These are phyloP conservation scores for Claviceps sp. DNA, from an alignment of 2,329 filamentous ascomycete genomes.

Conservation along the genomic window DNA sequence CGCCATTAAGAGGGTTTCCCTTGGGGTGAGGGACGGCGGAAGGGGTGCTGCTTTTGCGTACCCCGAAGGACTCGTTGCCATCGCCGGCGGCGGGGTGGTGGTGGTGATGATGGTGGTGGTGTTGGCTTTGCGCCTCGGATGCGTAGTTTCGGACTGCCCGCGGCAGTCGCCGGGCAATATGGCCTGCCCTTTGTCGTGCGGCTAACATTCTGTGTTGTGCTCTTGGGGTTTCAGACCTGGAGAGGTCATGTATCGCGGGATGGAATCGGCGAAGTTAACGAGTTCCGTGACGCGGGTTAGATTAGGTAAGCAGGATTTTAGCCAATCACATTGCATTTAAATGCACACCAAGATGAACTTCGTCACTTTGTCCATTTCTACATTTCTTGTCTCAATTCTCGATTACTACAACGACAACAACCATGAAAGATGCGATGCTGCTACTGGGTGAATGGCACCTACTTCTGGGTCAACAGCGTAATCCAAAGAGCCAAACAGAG, in stretches of 20 bases:
- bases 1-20: too few species aligned
- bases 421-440: too few species aligned
- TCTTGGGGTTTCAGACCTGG: conserved; percentile 7
- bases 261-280: conserved; percentile 6
- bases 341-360: too few species aligned
- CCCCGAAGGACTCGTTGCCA: conserved; percentile 42
- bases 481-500: too few species aligned
- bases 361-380: too few species aligned
- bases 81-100: conserved; percentile 32
- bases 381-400: too few species aligned
- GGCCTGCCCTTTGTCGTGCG: conserved; percentile 31
- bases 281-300: neutral
- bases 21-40: too few species aligned
- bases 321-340: too few species aligned
- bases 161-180: conserved; percentile 23
- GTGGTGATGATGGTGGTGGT: conserved; percentile 34
- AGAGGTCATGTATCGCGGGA: conserved; percentile 19
- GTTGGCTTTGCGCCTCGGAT: conserved; percentile 36
- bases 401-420: too few species aligned
- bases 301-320: too few species aligned
- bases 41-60: conserved; percentile 24
- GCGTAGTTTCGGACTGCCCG: conserved; percentile 36
- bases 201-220: conserved; percentile 23
- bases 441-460: too few species aligned
- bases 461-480: too few species aligned